A percentile compares a stretch with the other conserved stretches of the same genome.
These are phyloP conservation scores for Tylopilus sp. DNA, from an alignment of 768 basidiomycete species.

Conservation along the genomic window DNA sequence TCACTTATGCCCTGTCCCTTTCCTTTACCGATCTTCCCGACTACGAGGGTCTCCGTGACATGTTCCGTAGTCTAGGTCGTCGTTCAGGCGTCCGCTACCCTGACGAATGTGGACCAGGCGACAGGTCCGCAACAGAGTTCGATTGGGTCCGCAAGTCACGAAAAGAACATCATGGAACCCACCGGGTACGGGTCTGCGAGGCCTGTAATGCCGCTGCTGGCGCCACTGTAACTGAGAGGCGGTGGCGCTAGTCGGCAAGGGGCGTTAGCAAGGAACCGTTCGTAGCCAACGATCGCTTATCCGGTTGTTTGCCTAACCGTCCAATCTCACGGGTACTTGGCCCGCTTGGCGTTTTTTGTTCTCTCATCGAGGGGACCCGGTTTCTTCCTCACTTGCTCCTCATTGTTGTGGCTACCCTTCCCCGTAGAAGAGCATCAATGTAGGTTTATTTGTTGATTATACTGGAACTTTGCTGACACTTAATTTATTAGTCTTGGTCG, in stretches of 20 bases:
- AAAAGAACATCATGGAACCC: conserved; percentile 19
- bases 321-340: background rate
- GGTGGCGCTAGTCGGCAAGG: conserved; percentile 21
- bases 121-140: conserved; percentile 33
- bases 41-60: conserved; percentile 74
- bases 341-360: conserved; percentile 1
- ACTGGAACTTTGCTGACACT: background rate
- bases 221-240: conserved; percentile 16
- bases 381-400: background rate
- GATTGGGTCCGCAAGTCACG: conserved; percentile 44
- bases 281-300: too few relatives aligned
- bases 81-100: conserved; percentile 46
- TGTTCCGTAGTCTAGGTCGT: conserved; percentile 61
- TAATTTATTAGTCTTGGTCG: background rate
- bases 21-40: conserved; percentile 89
- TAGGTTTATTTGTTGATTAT: background rate
- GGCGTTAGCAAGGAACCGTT: conserved; percentile 1
- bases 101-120: conserved; percentile 18
- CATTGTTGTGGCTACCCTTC: background rate
- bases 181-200: conserved; percentile 32
- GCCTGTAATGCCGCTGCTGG: conserved; percentile 32
- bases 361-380: conserved; percentile 1
- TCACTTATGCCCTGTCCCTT: conserved; percentile 72
- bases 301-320: background rate
- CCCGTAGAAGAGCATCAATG: conserved; percentile 1